Conservation (phyloP, 176 grass and related monocot species). For the Aegilops speltoides region DNA sequence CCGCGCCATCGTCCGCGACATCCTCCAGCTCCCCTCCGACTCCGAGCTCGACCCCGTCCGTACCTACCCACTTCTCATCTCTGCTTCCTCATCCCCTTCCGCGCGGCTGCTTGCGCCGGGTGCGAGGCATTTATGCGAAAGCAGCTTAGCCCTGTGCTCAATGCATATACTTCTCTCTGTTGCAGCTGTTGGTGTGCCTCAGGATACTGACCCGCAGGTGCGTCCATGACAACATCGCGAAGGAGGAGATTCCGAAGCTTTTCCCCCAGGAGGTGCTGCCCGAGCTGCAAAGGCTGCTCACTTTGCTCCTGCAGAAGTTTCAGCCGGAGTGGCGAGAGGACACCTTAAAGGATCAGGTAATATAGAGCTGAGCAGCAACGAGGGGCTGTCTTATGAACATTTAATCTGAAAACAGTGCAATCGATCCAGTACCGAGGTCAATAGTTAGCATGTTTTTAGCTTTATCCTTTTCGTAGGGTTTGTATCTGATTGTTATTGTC, state of each 20-base stretch:
- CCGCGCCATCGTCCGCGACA: constrained; percentile 68
- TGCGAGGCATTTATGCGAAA: neutral
- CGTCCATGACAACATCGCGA: constrained; percentile 52
- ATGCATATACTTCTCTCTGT: neutral
- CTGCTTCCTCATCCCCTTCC: neutral
- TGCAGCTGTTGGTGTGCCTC: constrained; percentile 85
- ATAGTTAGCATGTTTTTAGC: neutral
- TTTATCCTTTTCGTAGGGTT: neutral
- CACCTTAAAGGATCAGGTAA: constrained; percentile 66
- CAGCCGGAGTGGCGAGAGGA: constrained; percentile 78
- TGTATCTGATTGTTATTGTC: neutral
- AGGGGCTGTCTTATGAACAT: neutral
- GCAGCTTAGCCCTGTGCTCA: neutral
- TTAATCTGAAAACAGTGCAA: neutral
- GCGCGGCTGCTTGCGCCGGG: neutral
- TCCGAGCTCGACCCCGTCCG: constrained; percentile 77
- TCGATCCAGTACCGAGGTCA: neutral
- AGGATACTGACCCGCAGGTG: constrained; percentile 70
- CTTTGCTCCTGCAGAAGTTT: constrained; percentile 90
- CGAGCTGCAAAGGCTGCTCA: constrained; percentile 77
- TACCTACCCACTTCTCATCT: neutral
- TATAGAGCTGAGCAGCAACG: neutral
- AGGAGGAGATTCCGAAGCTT: constrained; percentile 68
- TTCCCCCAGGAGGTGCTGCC: constrained; percentile 67
- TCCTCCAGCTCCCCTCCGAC: constrained; percentile 63